Evolutionary conservation across 768 basidiomycete species (phyloP).

Genomic region (Panellus pusillus): DNA sequence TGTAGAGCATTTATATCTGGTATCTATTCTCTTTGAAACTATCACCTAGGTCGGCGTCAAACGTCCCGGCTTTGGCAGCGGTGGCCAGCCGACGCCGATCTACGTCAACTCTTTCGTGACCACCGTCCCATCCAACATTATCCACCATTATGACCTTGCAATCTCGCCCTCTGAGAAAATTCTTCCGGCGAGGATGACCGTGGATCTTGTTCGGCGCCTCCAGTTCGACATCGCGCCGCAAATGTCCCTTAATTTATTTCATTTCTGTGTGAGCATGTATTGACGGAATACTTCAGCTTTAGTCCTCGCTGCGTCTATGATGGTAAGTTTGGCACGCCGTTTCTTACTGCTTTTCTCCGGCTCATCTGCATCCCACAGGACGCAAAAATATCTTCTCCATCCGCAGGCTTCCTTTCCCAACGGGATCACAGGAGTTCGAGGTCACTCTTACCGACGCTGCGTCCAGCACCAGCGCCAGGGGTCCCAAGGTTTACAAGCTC

Average conservation of each 20-base stretch:
- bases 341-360: not conserved
- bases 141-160: slow-evolving; percentile 74
- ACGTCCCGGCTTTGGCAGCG: slow-evolving; percentile 61
- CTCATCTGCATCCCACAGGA: slow-evolving; percentile 51
- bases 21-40: not conserved
- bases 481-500: slow-evolving; percentile 69
- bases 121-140: slow-evolving; percentile 43
- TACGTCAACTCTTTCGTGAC: slow-evolving; percentile 65
- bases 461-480: slow-evolving; percentile 35
- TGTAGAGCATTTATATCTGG: not conserved
- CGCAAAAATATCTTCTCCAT: slow-evolving; percentile 73
- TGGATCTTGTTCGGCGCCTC: slow-evolving; percentile 65
- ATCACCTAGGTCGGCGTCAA: slow-evolving; percentile 55
- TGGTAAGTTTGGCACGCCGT: not conserved
- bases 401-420: slow-evolving; percentile 57
- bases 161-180: slow-evolving; percentile 70
- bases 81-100: slow-evolving; percentile 44
- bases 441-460: slow-evolving; percentile 48
- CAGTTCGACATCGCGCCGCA: slow-evolving; percentile 58
- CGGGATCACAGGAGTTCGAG: slow-evolving; percentile 61
- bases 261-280: not conserved
- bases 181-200: slow-evolving; percentile 64
- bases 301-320: slow-evolving; percentile 58
- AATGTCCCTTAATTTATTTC: slow-evolving; percentile 27
- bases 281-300: slow-evolving; percentile 36